These are phyloP conservation scores for Penicillium oxalicum DNA, from an alignment of 2,329 filamentous ascomycete genomes.

Conservation along the genomic window DNA sequence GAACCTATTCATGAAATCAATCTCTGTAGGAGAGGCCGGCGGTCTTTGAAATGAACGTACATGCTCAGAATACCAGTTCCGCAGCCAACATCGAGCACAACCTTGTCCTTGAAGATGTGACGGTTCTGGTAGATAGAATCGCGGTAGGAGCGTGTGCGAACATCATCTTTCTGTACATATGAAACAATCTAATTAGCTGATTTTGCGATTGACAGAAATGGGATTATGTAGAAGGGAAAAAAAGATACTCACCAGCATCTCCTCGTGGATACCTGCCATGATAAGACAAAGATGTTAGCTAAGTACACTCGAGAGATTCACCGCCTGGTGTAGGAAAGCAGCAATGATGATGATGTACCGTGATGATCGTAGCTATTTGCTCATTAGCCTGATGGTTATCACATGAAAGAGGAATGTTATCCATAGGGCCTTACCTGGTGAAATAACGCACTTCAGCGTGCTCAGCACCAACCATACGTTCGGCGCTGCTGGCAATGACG, in stretches of 20 bases:
- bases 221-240: neutral
- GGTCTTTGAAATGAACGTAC: slow-evolving; percentile 45
- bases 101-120: slow-evolving; percentile 85
- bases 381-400: slow-evolving; percentile 13
- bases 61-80: slow-evolving; percentile 98
- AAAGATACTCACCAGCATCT: slow-evolving; percentile 73
- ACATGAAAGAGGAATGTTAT: slow-evolving; percentile 2
- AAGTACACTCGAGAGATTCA: slow-evolving; percentile 9
- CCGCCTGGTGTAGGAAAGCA: slow-evolving; percentile 1
- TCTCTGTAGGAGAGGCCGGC: neutral
- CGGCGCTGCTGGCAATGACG: slow-evolving; percentile 39
- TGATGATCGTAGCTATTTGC: slow-evolving; percentile 85
- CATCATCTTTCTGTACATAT: slow-evolving; percentile 79
- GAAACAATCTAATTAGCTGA: neutral
- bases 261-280: slow-evolving; percentile 79
- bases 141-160: slow-evolving; percentile 93
- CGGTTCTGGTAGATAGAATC: slow-evolving; percentile 96
- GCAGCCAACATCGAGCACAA: slow-evolving; percentile 95
- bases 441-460: slow-evolving; percentile 99
- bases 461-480: slow-evolving; percentile 58
- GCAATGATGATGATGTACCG: slow-evolving; percentile 54
- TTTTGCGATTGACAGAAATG: neutral
- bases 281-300: slow-evolving; percentile 25
- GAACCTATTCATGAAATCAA: slow-evolving; percentile 59
- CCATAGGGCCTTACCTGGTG: slow-evolving; percentile 65